Base-by-base conservation (phyloP, 768 basidiomycete species). In the Coprinopsis sp. region DNA sequence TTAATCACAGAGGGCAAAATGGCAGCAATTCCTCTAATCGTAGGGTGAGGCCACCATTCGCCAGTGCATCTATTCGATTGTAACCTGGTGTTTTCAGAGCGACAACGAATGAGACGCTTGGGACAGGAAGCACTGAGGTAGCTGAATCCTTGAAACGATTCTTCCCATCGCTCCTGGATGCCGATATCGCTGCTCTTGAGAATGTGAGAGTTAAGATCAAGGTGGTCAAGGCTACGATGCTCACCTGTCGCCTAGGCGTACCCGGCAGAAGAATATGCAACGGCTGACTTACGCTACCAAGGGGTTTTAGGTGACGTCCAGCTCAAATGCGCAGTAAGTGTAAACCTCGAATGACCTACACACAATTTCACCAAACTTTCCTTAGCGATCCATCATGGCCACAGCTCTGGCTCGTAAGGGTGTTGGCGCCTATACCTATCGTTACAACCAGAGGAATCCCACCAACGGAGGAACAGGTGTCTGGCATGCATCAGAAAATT, bases 41-140 rank as follows among this genome's bases (percentile, higher is more conserved):
- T 80, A 25, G 79, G 81, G 82, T 82, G 54, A 16, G 69, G 59
- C 16, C 29, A 25, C 25, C 12, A 7, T n/a, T 19, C 4, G 21
- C 18, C 29, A 19, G 34, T 28, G 16, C 6, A 6, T 24, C 29
- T 33, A n/a, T 18, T 38, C 41, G 23, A 27, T 16, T 11, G 44
- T 28, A 13, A 31, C 33, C 29, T 18, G 21, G 6, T 2, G 8
- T 27, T 12, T 48, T 3, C 44, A 70, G 82, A 2, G 65, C 80
- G 0, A 80, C 78, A 2, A 76, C 79, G 6, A 81, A 85, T 40
- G 81, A 84, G 55, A 78, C 82, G 1, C 58, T 77, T 27, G 68
- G 73, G 3, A n/a, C n/a, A n/a, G 63, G 68, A 10, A 72, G 74
- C 2, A 53, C 52, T 13, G 62, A 69, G 39, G 61, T 79, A 29